A percentile compares a stretch with the other conserved stretches of the same genome.
These are phyloP conservation scores for Chaetomium sp. DNA, from an alignment of 2,329 filamentous ascomycete genomes.

Conservation along the genomic window DNA sequence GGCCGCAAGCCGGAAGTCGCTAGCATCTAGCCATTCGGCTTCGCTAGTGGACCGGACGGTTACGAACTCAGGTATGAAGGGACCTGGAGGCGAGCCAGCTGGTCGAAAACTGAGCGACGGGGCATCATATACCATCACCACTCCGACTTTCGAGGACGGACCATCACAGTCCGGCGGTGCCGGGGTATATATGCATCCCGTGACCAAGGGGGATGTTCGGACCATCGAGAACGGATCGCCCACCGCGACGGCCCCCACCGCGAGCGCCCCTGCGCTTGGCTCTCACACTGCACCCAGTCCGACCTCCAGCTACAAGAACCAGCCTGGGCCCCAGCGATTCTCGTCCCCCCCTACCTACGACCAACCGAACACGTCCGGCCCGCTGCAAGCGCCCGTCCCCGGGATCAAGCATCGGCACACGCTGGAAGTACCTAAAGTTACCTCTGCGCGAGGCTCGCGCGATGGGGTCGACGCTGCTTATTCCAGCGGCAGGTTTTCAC, in stretches of 20 bases:
- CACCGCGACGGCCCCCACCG: constrained; percentile 1
- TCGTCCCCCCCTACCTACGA: constrained; percentile 57
- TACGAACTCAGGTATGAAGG: constrained; percentile 12
- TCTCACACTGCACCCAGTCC: constrained; percentile 18
- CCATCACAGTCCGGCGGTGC: constrained; percentile 28
- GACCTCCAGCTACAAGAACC: constrained; percentile 20
- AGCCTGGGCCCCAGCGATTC: constrained; percentile 46
- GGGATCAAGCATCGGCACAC: constrained; percentile 78
- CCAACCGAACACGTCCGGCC: constrained; percentile 41
- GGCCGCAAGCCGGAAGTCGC: constrained; percentile 16
- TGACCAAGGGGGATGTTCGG: constrained; percentile 21
- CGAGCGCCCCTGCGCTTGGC: constrained; percentile 18
- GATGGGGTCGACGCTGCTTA: constrained; percentile 63
- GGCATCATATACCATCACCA: constrained; percentile 26
- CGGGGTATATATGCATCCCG: constrained; percentile 30
- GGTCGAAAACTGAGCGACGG: constrained; percentile 29
- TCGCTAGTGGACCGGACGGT: constrained; percentile 27
- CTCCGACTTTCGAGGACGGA: constrained; percentile 27
- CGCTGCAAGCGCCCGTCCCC: constrained; percentile 42
- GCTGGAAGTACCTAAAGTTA: constrained; percentile 71
- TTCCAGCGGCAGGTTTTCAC: constrained; percentile 77
- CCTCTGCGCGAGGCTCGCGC: constrained; percentile 61
- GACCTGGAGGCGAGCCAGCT: constrained; percentile 21
- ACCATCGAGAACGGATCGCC: constrained; percentile 24
- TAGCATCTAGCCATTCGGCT: constrained; percentile 23